Evolutionary conservation across 345 rosid genomes (phyloP).

Genomic region (Salix brachista): DNA sequence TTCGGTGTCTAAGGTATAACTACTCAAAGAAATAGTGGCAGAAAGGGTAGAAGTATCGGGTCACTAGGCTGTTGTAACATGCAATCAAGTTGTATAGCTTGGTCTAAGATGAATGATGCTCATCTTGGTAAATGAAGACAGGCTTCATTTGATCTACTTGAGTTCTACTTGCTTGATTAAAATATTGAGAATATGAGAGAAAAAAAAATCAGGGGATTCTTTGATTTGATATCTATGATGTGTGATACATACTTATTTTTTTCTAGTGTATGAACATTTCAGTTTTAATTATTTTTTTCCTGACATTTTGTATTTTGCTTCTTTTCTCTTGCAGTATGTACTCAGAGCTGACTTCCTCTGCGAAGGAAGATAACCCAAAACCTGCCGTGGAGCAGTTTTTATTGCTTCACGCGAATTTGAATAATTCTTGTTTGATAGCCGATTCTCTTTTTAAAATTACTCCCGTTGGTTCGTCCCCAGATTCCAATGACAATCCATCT

Average conservation of each 20-base stretch:
- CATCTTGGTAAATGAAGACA: too few species aligned
- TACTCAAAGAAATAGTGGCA: neutral
- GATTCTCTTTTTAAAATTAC: slow-evolving; percentile 56
- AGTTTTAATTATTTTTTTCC: neutral
- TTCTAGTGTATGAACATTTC: neutral
- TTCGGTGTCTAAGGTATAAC: slow-evolving; percentile 73
- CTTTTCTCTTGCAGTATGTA: slow-evolving; percentile 51
- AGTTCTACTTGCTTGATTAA: neutral
- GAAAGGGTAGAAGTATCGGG: neutral
- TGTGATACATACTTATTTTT: neutral
- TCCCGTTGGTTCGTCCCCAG: slow-evolving; percentile 43
- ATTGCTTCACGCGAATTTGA: slow-evolving; percentile 61
- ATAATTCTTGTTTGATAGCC: slow-evolving; percentile 44
- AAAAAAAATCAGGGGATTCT: neutral
- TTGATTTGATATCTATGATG: neutral
- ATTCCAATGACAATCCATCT: slow-evolving; percentile 45
- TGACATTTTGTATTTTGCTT: slow-evolving; percentile 1
- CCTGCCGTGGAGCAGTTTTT: slow-evolving; percentile 87
- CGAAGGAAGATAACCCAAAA: slow-evolving; percentile 85
- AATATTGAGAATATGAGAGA: neutral
- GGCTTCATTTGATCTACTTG: neutral
- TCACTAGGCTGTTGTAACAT: too few species aligned
- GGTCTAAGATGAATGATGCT: too few species aligned
- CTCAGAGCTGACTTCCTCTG: slow-evolving; percentile 60
- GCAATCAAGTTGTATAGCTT: too few species aligned